Conservation (phyloP, 176 grass and related monocot species). For the Carex cristatella region DNA sequence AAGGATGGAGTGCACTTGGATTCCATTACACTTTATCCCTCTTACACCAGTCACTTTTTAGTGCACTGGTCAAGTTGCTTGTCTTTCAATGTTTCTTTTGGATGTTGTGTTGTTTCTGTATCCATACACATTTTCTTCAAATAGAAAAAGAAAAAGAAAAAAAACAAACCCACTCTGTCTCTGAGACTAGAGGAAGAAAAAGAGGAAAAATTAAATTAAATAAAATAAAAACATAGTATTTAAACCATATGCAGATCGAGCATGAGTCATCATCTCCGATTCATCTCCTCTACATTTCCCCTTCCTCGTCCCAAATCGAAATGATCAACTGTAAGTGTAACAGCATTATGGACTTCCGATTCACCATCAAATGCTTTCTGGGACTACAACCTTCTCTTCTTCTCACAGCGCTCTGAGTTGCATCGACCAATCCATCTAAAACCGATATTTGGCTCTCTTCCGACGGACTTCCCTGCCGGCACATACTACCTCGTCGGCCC, state of each 20-base stretch:
- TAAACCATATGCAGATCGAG: background rate
- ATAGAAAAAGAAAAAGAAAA: background rate
- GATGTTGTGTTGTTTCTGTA: background rate
- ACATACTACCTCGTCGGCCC: too few species aligned
- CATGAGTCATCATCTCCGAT: background rate
- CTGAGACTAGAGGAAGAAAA: background rate
- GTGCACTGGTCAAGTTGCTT: background rate
- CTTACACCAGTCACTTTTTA: background rate
- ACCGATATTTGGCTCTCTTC: too few species aligned
- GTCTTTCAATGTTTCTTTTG: background rate
- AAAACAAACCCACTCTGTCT: background rate
- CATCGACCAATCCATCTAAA: too few species aligned
- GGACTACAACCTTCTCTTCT: conserved; percentile 91
- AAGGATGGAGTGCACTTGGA: background rate
- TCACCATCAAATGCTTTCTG: conserved; percentile 54
- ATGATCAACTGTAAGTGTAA: background rate
- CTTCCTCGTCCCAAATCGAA: background rate
- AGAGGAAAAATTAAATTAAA: background rate
- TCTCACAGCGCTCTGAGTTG: too few species aligned
- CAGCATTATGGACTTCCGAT: conserved; percentile 19
- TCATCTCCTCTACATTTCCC: background rate
- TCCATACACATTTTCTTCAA: background rate
- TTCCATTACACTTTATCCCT: background rate
- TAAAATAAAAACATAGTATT: background rate
- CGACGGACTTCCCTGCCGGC: too few species aligned